A percentile compares a stretch with the other conserved stretches of the same genome.
These are phyloP conservation scores for Catunica adiposa DNA, from an alignment of 2,329 filamentous ascomycete species.

Conservation along the genomic window DNA sequence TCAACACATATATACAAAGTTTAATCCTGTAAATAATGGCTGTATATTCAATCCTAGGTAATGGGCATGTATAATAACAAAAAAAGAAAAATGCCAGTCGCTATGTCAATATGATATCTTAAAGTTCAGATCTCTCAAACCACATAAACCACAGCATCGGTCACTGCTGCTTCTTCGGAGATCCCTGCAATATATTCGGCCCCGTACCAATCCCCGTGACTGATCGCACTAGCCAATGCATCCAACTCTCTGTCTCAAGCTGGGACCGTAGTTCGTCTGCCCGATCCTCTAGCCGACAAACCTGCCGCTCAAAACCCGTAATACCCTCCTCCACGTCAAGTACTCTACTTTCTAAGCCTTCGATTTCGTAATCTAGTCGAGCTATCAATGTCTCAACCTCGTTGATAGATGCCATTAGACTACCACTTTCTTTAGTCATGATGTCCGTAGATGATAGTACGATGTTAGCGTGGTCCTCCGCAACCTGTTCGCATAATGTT, in stretches of 20 bases:
- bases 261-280: constrained; percentile 45
- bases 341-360: constrained; percentile 60
- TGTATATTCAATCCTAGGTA: constrained; percentile 2
- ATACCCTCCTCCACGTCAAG: constrained; percentile 77
- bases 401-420: constrained; percentile 53
- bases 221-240: constrained; percentile 47
- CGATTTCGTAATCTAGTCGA: constrained; percentile 84
- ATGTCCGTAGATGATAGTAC: constrained; percentile 52
- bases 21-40: background rate
- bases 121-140: background rate
- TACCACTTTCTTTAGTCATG: constrained; percentile 49
- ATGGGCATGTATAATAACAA: background rate
- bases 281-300: constrained; percentile 50
- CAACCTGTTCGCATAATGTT: constrained; percentile 48
- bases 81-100: background rate
- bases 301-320: constrained; percentile 61
- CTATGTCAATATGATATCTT: background rate
- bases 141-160: background rate
- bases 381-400: constrained; percentile 68
- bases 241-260: constrained; percentile 47
- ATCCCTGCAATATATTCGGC: constrained; percentile 33
- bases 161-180: constrained; percentile 2
- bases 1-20: background rate
- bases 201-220: constrained; percentile 44
- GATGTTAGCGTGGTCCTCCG: constrained; percentile 53